Base-by-base conservation (phyloP, 352 stramenopile genomes). In the Peronosclerospora sorghi region DNA sequence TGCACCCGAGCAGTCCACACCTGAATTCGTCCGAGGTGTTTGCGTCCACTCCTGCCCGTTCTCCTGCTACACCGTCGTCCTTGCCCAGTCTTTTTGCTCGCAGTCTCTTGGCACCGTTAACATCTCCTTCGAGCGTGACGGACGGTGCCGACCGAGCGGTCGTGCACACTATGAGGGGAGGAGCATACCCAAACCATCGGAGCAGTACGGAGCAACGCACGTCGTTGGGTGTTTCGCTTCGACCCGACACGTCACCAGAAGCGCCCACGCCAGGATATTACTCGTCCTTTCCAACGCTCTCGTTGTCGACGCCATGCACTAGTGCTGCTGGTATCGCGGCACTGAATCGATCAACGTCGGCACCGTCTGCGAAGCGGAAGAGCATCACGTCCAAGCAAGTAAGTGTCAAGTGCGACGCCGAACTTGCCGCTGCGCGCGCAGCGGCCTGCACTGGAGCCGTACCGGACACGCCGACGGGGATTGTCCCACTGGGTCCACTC, bases 351-450 rank as follows among this genome's bases (percentile, higher is more conserved):
- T 21, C 45, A 8, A 58, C 35, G 13, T 38, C 34, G 20, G 46
- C 57, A 8, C 86, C 76, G 8, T 71, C 76, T 7, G 54, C 78
- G 21, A 89, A 89, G 56, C 69, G 71, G 27, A 86, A 84, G 60
- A 83, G 69, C 50, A 83, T 89, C 50, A 79, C 73, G 32, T 69
- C 72, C 28, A 84, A 86, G 57, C 72, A 88, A 50, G 41, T 80
- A 1, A 66, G 48, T 39, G 59, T 76, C 28, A 43, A 48, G 13
- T 65, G 56, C 37, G 60, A 63, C n/a, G 57, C 48, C 2, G 53
- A 67, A 45, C 53, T 67, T 41, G 64, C 68, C 9, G 65, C 62
- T 12, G 59, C 62, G 15, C 65, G 59, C 18, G 50, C 60, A 0
- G 60, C 55, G 4, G 48, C 62, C 0, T 48, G 44, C 5, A 56